Evolutionary conservation across 2,329 filamentous ascomycete genomes (phyloP), one percentile per base, ranked within the genome.

Genomic region (Arthrobotrys pseudoclavata): DNA sequence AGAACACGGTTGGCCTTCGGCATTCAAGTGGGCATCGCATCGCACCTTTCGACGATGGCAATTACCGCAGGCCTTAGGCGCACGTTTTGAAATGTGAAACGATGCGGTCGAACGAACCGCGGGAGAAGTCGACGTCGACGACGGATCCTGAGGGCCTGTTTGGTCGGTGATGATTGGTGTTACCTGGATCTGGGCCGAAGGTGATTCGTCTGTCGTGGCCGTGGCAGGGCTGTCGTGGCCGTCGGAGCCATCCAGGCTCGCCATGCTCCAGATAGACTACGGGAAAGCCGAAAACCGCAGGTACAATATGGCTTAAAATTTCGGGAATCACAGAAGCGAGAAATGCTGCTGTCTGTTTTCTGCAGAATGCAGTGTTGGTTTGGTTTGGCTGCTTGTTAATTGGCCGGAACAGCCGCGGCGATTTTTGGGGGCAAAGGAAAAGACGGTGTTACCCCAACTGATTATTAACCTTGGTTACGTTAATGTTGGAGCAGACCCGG

Each of bases 241-340:
- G 10, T 77, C 74, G 60, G 74, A 77, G 74, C 74, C 74, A 53
- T 77, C 74, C 34, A 77, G 74, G 67, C 74, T 77, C 53, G 74
- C 74, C 74, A 77, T 77, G 47, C 61, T 52, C 60, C 57, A 64
- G 57, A 52, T 55, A 31, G 57, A 60, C 29, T 72, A 47, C 69
- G 71, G 64, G 24, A 55, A 55, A 69, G 71, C 71, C 71, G 71
- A 76, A 69, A 57, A 71, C 52, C 61, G 26, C 61, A 37, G 74
- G 74, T 57, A 68, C 60, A 71, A 77, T 71, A 77, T 77, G 74
- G 74, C 74, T 77, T 77, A 77, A 77, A 77, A 62, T 77, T 37
- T 67, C 60, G 74, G 66, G 7, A 60, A 55, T 69, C 48, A 45
- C 64, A 76, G 71, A 76, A 76, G 71, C 71, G 71, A 76, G 71